Conservation (phyloP, 78 protist genomes). For the Emiliania huxleyi region DNA sequence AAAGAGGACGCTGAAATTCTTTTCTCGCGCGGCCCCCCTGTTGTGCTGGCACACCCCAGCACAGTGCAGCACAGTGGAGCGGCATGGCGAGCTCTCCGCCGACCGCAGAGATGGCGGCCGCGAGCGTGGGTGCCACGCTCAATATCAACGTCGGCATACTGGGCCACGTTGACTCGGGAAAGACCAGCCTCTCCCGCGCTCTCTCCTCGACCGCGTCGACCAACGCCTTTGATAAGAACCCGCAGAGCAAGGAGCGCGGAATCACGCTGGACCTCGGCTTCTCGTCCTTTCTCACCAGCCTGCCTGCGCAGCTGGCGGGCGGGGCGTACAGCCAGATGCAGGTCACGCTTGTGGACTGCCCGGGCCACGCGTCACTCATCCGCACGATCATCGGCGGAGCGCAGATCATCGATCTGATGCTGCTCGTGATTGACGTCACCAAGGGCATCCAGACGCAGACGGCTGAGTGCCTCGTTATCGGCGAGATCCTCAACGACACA, state of each 20-base stretch:
- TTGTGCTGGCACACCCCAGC: too few species aligned
- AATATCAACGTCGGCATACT: conserved; percentile 91
- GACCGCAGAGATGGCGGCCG: neutral
- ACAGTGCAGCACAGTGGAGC: too few species aligned
- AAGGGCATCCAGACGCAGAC: conserved; percentile 99
- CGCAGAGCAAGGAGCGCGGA: conserved; percentile 88
- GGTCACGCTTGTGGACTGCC: conserved; percentile 97
- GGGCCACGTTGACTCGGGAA: conserved; percentile 97
- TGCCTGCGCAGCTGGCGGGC: conserved; percentile 14
- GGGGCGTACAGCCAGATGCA: conserved; percentile 59
- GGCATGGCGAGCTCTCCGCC: neutral
- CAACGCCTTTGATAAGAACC: conserved; percentile 90
- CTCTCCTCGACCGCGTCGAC: conserved; percentile 83
- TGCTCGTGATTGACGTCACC: conserved; percentile 91
- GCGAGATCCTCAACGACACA: conserved; percentile 79
- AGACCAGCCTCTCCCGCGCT: conserved; percentile 85
- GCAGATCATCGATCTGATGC: conserved; percentile 93
- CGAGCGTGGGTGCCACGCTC: neutral
- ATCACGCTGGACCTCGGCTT: conserved; percentile 98
- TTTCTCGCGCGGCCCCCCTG: too few species aligned
- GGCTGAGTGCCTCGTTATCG: conserved; percentile 95
- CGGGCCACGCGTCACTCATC: conserved; percentile 98
- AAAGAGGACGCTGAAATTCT: too few species aligned
- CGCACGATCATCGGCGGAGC: conserved; percentile 98
- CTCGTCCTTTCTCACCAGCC: conserved; percentile 71